Conservation (phyloP, 805 yeast species). For the Kodamaea nitidulidarum region DNA sequence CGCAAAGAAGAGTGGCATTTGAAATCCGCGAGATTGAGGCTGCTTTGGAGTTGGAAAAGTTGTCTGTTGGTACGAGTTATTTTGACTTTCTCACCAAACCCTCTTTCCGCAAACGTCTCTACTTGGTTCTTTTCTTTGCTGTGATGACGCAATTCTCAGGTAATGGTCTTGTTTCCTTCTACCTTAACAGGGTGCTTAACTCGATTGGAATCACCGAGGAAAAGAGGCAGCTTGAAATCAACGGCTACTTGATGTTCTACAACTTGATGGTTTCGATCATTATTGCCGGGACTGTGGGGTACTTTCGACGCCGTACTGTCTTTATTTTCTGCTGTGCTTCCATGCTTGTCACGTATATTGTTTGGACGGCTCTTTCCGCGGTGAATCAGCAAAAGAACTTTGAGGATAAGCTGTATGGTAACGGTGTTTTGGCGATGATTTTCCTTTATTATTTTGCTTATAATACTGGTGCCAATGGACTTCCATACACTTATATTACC, state of each 20-base stretch:
- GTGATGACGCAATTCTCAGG: slow-evolving; percentile 46
- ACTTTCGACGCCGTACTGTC: slow-evolving; percentile 33
- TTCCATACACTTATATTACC: slow-evolving; percentile 44
- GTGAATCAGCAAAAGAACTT: slow-evolving; percentile 39
- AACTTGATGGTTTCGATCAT: slow-evolving; percentile 33
- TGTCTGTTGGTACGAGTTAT: slow-evolving; percentile 29
- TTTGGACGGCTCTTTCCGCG: slow-evolving; percentile 46
- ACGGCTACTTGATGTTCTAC: slow-evolving; percentile 48
- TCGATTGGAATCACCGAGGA: slow-evolving; percentile 51
- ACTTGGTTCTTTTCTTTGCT: slow-evolving; percentile 30
- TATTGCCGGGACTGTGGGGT: slow-evolving; percentile 17
- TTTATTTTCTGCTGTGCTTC: slow-evolving; percentile 31
- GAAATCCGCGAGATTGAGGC: slow-evolving; percentile 24
- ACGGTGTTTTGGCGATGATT: slow-evolving; percentile 49
- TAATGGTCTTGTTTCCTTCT: slow-evolving; percentile 50
- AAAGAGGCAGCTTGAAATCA: slow-evolving; percentile 43
- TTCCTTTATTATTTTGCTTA: slow-evolving; percentile 43
- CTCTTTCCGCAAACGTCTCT: slow-evolving; percentile 40
- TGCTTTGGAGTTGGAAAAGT: slow-evolving; percentile 36
- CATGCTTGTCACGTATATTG: slow-evolving; percentile 36
- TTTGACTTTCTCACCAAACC: slow-evolving; percentile 35
- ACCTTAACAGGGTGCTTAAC: slow-evolving; percentile 45
- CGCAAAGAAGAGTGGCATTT: slow-evolving; percentile 16
- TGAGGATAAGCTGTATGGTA: slow-evolving; percentile 36
- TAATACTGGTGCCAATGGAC: slow-evolving; percentile 42